Evolutionary conservation across 2,329 filamentous ascomycete species (phyloP).

Genomic region (Botryotinia narcissicola): DNA sequence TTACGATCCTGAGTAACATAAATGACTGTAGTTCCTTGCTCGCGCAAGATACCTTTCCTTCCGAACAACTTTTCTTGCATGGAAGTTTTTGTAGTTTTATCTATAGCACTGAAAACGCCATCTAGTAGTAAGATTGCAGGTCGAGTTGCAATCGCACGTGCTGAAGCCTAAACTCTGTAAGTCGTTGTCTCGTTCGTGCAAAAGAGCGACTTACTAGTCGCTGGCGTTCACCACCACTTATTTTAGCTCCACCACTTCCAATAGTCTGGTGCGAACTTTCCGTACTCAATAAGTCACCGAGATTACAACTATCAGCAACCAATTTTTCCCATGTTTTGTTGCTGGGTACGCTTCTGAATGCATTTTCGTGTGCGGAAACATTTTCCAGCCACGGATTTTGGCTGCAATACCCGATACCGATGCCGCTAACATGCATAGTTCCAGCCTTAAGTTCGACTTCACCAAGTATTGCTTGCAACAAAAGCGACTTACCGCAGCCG

Average conservation of each 20-base stretch:
- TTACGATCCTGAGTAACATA: conserved; percentile 29
- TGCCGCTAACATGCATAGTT: conserved; percentile 23
- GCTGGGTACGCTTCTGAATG: background rate
- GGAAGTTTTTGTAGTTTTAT: conserved; percentile 25
- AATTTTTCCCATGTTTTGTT: background rate
- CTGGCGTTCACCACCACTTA: conserved; percentile 34
- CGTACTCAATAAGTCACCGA: conserved; percentile 28
- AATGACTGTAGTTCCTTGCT: conserved; percentile 38
- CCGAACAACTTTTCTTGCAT: conserved; percentile 26
- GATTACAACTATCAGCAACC: background rate
- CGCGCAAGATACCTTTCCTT: conserved; percentile 22
- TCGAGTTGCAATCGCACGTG: conserved; percentile 27
- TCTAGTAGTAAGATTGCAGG: conserved; percentile 29
- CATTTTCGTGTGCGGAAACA: conserved; percentile 34
- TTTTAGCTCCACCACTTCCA: conserved; percentile 37
- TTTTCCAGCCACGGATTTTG: conserved; percentile 47
- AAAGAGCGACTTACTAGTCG: conserved; percentile 30
- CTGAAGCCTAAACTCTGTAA: conserved; percentile 39
- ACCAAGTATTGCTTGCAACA: conserved; percentile 39
- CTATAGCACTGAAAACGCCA: conserved; percentile 32
- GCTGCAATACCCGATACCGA: conserved; percentile 42
- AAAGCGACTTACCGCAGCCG: conserved; percentile 39
- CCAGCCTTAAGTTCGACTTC: conserved; percentile 33
- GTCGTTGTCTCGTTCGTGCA: background rate
- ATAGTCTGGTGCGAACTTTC: conserved; percentile 22